Evolutionary conservation across 306 rosid genomes (phyloP), one percentile per base, ranked within the genome.

Genomic region (Prosopis cineraria): DNA sequence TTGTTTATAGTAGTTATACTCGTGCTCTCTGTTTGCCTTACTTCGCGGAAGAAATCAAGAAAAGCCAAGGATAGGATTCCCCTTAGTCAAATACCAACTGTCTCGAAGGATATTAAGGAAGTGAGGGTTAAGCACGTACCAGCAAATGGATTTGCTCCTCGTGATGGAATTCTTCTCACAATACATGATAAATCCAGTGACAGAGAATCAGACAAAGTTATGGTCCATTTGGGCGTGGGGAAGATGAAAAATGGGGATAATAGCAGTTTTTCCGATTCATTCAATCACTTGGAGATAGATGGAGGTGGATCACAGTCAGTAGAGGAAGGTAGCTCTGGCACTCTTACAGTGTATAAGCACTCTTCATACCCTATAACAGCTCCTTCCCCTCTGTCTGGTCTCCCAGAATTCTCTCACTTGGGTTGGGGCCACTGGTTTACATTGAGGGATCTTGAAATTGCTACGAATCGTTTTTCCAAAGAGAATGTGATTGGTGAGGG

Each of bases 381-480:
- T 40, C 97, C 96, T 65, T 94, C 98, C 44, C 98, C 97, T 34
- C 79, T 94, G 19, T 71, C 71, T 56, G 97, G 97, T 34, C 88
- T 94, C 80, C 97, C 97, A 12, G 97, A 94, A 44, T 90, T 94
- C 81, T 92, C 98, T 10, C 97, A 87, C 83, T 87, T 94, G 85
- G 97, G 98, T 68, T 94, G 98, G 98, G 98, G 98, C 65, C 97
- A 94, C 78, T 94, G 98, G 98, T 94, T 94, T 88, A 94, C 97
- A 29, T 67, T 94, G 71, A 85, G 98, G 80, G 98, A 94, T 84
- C 97, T 94, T 76, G 95, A 92, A 75, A 87, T 87, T 40, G 98
- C 97, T 5, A 94, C 98, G 6, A 90, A 82, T 64, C 89, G 90
- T 7, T 94, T 94, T 79, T 82, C 95, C 3, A 91, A 90, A 78